Conservation (phyloP, 768 basidiomycete genomes). For the Gymnopilus junonius region DNA sequence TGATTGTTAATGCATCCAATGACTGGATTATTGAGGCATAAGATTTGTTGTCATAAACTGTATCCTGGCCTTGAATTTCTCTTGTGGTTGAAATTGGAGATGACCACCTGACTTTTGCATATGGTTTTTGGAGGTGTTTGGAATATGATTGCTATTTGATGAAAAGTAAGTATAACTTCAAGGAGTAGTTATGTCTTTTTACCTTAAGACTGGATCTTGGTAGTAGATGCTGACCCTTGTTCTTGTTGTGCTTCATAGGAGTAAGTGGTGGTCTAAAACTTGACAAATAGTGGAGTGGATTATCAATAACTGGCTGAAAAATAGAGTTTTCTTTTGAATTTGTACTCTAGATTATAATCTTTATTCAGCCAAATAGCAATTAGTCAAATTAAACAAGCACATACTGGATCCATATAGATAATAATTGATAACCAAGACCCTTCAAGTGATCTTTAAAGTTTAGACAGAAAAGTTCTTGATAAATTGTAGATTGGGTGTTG, state of each 20-base stretch:
- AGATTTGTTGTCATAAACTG: neutral
- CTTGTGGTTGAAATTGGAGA: conserved; percentile 11
- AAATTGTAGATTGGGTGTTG: too few relatives aligned
- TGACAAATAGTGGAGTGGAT: neutral
- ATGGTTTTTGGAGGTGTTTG: neutral
- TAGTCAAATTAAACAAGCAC: neutral
- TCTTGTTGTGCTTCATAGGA: neutral
- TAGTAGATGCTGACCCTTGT: neutral
- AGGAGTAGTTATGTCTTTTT: neutral
- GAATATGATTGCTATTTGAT: neutral
- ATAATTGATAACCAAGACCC: too few relatives aligned
- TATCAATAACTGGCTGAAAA: neutral
- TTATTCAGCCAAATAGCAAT: neutral
- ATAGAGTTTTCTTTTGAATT: neutral
- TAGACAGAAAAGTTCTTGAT: neutral
- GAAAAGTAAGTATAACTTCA: neutral
- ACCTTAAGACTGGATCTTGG: neutral
- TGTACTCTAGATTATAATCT: neutral
- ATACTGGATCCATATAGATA: neutral
- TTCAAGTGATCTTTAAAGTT: neutral
- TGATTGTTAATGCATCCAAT: neutral
- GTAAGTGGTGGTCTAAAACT: neutral
- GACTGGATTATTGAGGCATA: neutral
- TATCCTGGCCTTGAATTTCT: neutral
- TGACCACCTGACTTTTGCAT: conserved; percentile 13